Evolutionary conservation across 192 early-diverging fungal genomes (phyloP), one percentile per base, ranked within the genome.

Genomic region (Podila minutissima): DNA sequence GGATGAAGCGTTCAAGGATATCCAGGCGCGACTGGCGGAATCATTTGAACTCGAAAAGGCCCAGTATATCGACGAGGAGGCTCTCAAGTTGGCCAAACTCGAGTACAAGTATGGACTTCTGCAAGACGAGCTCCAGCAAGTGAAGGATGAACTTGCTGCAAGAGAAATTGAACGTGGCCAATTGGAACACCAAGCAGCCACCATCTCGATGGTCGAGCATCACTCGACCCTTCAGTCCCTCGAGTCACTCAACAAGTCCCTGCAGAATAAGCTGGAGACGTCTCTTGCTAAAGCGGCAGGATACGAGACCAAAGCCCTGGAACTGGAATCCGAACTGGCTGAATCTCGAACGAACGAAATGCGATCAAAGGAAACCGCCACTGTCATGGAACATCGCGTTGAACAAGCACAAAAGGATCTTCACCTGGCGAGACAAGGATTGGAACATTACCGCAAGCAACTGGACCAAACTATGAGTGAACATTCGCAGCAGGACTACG

Each of bases 31-130:
- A 46, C 66, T 79, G 20, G 59, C 58, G n/a, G 60, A 46, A 4
- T 26, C 65, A 9, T 79, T 72, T 29, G 75, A 79, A 11, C 59
- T 72, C 35, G 75, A 79, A n/a, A 79, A 79, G 29, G 66, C 69
- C 2, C 64, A 67, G 61, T 79, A 79, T 7, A 24, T 79, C 22
- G 75, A 79, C 33, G 75, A 79, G 7, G 69, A 71, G 19, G 70
- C 75, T 1, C 67, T 79, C 41, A 72, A 72, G 32, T 26, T 72
- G 57, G 69, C 57, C 5, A 72, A 71, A 38, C 13, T 79, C 4
- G 75, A 79, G 41, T 69, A 79, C 53, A 69, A 65, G 0, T 72
- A 51, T 35, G 59, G 49, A 15, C 22, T 72, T 1, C n/a, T 72
- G 3, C 32, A 71, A n/a, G 70, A 72, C 13, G 70, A 71, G 17